Conservation (phyloP, 805 yeast species). For the Candida fluviatilis region DNA sequence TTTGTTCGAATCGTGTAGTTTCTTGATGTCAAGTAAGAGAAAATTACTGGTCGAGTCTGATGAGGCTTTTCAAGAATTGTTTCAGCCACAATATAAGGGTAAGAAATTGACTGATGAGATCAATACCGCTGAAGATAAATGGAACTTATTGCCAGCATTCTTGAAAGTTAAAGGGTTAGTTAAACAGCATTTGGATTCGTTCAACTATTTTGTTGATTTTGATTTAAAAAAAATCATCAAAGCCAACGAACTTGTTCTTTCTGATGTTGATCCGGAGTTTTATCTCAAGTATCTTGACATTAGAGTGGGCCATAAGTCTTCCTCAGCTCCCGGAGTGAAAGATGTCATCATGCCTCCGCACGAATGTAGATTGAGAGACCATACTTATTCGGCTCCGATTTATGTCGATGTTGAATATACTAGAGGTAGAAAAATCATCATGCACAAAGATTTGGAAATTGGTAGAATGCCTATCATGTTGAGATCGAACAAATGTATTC, state of each 20-base stretch:
- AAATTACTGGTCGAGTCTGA: conserved; percentile 28
- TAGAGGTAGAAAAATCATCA: conserved; percentile 86
- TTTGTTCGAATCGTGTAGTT: background rate
- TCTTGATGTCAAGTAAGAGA: background rate
- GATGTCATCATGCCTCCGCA: conserved; percentile 82
- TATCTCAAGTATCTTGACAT: conserved; percentile 91
- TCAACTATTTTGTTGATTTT: conserved; percentile 90
- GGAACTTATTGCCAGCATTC: conserved; percentile 96
- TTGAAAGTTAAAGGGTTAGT: conserved; percentile 93
- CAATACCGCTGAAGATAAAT: conserved; percentile 89
- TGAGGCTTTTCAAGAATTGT: conserved; percentile 68
- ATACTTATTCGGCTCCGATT: conserved; percentile 93
- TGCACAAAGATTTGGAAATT: conserved; percentile 86
- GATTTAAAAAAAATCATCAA: conserved; percentile 88
- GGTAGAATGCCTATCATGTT: conserved; percentile 99
- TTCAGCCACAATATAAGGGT: conserved; percentile 82
- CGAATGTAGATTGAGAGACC: conserved; percentile 90
- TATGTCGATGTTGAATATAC: conserved; percentile 97
- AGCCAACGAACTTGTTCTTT: conserved; percentile 84
- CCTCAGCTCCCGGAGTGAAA: conserved; percentile 43
- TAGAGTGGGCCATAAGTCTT: conserved; percentile 78
- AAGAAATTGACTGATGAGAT: conserved; percentile 83
- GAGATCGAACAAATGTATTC: conserved; percentile 85
- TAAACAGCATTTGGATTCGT: conserved; percentile 97
- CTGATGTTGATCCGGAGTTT: conserved; percentile 97